Evolutionary conservation across 2,329 filamentous ascomycete species (phyloP), one percentile per base, ranked within the genome.

Genomic region (Aspergillus costaricaensis): DNA sequence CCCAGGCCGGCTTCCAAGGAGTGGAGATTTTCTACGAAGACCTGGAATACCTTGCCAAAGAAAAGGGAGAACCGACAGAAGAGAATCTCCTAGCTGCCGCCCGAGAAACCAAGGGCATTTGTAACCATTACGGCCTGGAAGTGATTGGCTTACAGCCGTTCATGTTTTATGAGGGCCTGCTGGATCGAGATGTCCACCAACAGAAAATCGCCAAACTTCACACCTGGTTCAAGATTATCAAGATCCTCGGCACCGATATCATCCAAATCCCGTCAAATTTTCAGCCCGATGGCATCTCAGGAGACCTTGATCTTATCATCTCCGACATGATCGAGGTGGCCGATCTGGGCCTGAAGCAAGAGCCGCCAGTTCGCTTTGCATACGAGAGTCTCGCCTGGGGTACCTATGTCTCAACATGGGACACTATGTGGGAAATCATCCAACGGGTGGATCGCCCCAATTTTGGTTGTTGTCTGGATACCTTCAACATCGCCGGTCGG

Each of bases 11-110:
- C 19, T 86, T 91, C 71, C 74, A 83, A 60, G 89, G 88, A 55
- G 85, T 94, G 65, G 91, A 94, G 72, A 81, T 92, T 19, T 92
- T 92, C 79, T 87, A 89, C 74, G 90, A 94, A 71, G 91, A 94
- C 72, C 82, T 94, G 3, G 79, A 85, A 60, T 85, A 87, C 89
- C 14, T 85, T 88, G 65, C 67, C 73, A 32, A 74, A 80, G 1
- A 72, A 82, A 71, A 79, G 2, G 80, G 80, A 44, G 74, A 76
- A 32, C 70, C 78, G 25, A 76, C 74, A 2, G 67, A 76, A 14
- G 69, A 78, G 9, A 81, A 81, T 65, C 81, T 87, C 41, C 67
- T 90, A 19, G 70, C 78, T 5, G 89, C 88, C 1, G 88, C 90
- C 25, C 72, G 75, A 3, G 76, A 82, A 19, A 83, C 91, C 59